A percentile compares a stretch with the other conserved stretches of the same genome.
These are phyloP conservation scores for Dichotomopilus funicola DNA, from an alignment of 2,329 filamentous ascomycete species.

Conservation along the genomic window DNA sequence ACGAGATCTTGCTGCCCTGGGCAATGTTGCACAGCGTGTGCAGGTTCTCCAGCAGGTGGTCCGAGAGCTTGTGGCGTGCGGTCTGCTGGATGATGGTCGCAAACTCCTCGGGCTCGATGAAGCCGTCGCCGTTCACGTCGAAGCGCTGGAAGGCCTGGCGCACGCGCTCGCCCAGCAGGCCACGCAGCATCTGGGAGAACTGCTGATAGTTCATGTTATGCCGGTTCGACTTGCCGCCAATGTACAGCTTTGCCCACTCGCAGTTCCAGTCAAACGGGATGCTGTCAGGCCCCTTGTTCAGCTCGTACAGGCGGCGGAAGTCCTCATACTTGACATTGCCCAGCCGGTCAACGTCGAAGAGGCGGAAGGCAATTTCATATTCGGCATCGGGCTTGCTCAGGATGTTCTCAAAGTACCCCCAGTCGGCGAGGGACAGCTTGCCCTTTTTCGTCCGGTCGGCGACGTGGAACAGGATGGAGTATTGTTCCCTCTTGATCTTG, in stretches of 20 bases:
- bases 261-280: conserved; percentile 97
- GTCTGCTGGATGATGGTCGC: conserved; percentile 94
- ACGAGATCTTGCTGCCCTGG: conserved; percentile 85
- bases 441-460: conserved; percentile 74
- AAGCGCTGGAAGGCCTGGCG: conserved; percentile 90
- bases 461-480: conserved; percentile 84
- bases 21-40: conserved; percentile 93
- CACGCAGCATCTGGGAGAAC: conserved; percentile 96
- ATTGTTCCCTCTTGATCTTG: conserved; percentile 96
- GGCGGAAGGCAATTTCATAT: conserved; percentile 95
- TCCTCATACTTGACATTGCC: conserved; percentile 86
- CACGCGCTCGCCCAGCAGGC: conserved; percentile 91
- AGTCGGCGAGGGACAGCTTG: conserved; percentile 73
- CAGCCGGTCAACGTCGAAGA: conserved; percentile 82
- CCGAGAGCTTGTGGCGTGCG: conserved; percentile 90
- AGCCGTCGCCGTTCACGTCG: conserved; percentile 87
- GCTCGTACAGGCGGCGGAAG: conserved; percentile 77
- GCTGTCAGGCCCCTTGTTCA: conserved; percentile 76
- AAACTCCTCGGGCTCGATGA: conserved; percentile 92
- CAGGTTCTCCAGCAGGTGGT: conserved; percentile 87
- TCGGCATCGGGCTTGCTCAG: conserved; percentile 92
- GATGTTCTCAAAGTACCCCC: conserved; percentile 89
- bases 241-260: conserved; percentile 93
- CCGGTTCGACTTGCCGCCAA: conserved; percentile 78
- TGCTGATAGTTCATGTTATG: conserved; percentile 92